Conservation (phyloP, 2,329 filamentous ascomycete genomes). For the Amesomyces nigricolor region DNA sequence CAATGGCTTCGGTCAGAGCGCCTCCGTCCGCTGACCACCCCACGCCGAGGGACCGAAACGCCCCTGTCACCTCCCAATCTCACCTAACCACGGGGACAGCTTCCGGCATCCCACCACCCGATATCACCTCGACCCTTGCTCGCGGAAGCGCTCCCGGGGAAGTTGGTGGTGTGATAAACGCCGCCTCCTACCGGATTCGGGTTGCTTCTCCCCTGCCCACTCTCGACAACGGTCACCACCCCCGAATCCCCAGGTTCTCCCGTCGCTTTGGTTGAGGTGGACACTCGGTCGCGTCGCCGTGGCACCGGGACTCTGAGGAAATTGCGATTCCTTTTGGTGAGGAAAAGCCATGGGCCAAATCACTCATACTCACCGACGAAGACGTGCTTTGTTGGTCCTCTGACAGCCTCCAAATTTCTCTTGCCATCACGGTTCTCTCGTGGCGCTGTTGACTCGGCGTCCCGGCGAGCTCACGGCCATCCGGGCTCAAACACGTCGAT, state of each 20-base stretch:
- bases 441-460: no score
- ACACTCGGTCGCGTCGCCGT: conserved; percentile 14
- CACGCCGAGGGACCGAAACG: conserved; percentile 13
- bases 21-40: conserved; percentile 5
- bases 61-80: conserved; percentile 12
- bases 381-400: no score
- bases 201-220: background rate
- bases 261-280: conserved; percentile 11
- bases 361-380: no score
- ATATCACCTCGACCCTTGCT: conserved; percentile 14
- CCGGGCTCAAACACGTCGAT: no score
- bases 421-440: no score
- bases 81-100: conserved; percentile 14
- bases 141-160: conserved; percentile 22
- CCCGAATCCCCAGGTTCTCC: conserved; percentile 9
- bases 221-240: background rate
- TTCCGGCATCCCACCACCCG: conserved; percentile 7
- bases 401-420: no score
- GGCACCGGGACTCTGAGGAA: conserved; percentile 15
- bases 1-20: no score
- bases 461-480: no score
- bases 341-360: no score
- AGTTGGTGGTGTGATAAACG: conserved; percentile 16
- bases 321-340: conserved; percentile 3
- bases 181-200: conserved; percentile 16